Evolutionary conservation across 2,329 filamentous ascomycete genomes (phyloP), one percentile per base, ranked within the genome.

Genomic region (Scolecobasidium constrictum): DNA sequence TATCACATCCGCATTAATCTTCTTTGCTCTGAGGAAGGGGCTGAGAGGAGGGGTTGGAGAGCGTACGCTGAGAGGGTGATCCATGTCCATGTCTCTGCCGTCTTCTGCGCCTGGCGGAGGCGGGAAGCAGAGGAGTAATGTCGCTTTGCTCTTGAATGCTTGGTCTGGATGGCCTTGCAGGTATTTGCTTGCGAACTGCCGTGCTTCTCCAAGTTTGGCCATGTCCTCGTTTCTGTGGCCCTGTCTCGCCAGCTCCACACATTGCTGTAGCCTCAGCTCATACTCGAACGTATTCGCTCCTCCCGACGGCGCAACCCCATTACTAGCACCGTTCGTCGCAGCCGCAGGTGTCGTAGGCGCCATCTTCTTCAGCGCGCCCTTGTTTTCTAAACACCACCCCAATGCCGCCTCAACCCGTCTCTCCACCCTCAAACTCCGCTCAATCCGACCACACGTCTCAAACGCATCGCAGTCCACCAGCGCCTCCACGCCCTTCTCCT

Each of bases 321-420:
- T 11, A 9, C 35, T 18, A 13, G 12, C 17, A 13, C 35, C 35
- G 17, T 37, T 11, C 17, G 35, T 9, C 9, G 13, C 9, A 13
- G 17, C 9, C 11, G 9, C 26, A 31, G n/a, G n/a, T n/a, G n/a
- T n/a, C n/a, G n/a, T n/a, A n/a, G n/a, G n/a, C 19, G 85, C 81
- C 63, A 85, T 82, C 69, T 92, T 94, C 56, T 87, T 84, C 46
- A 98, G 66, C 48, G 88, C 83, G 54, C 90, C 88, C 62, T 93
- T 92, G 62, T 95, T 94, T 55, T 96, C 90, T 13, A 72, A 77
- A 59, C 92, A 95, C 92, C 92, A 98, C 11, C 78, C 75, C 43
- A 98, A 63, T 17, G 87, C 88, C 53, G 93, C 84, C 26, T 72
- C 71, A 4, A 90, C 83, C 51, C 78, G 84, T 22, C 81, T 78